Evolutionary conservation across 192 early-diverging fungal species (phyloP), one percentile per base, ranked within the genome.

Genomic region (Coemansia sp.): DNA sequence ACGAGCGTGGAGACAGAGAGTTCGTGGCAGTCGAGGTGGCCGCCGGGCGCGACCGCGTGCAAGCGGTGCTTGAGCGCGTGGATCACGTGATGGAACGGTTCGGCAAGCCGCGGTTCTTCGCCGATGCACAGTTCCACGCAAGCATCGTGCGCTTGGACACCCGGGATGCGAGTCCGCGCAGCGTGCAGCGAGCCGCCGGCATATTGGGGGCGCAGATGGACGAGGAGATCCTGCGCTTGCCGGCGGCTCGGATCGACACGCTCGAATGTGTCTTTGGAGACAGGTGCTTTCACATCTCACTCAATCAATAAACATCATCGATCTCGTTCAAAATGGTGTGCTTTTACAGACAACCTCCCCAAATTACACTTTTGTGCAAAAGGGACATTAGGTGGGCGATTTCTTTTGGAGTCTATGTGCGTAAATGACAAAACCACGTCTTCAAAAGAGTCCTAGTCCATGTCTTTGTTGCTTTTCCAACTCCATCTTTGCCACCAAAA

Each of bases 1-100:
- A 69, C 57, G 75, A 78, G 62, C 48, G 51, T 4, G 59, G 66
- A 21, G 48, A 60, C 34, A 71, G 75, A 48, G 64, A 40, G 42
- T 82, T 82, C 60, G 60, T 82, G 22, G 74, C 62, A 4, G 46
- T 66, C 19, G 71, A 74, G 10, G 69, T 82, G 19, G 66, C 40
- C 11, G n/a, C 21, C 1, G 81, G 81, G 36, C 25, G 4, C 19
- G 67, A 64, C 46, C 28, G 31, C 19, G 42, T 82, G 25, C 15
- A 12, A 26, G 25, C 23, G 25, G 36, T 82, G 19, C 31, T 69
- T 22, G 65, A 60, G 48, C 54, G 23, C 5, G 81, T 82, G 14
- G 60, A 82, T 31, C 36, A 34, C 34, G 71, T 82, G 50, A 67
- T 77, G 75, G 65, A 36, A 46, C 48, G 63, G 49, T 71, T 71